A percentile compares a stretch with the other conserved stretches of the same genome.
These are phyloP conservation scores for Naganishia liquefaciens DNA, from an alignment of 1,284 basidiomycete species.

Conservation along the genomic window DNA sequence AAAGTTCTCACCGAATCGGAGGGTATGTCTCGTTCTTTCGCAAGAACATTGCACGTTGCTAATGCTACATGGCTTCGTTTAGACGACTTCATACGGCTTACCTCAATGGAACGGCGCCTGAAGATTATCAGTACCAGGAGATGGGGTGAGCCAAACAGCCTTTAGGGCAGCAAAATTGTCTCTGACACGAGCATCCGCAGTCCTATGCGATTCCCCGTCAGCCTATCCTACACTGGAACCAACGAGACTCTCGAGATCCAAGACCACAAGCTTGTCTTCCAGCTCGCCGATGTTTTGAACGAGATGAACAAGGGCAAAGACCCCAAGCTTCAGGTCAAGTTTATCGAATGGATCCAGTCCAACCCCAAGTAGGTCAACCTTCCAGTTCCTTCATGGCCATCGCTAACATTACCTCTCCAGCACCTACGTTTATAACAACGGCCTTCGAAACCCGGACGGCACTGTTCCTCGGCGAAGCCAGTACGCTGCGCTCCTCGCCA, in stretches of 20 bases:
- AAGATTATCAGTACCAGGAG: constrained; percentile 41
- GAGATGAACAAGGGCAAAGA: constrained; percentile 35
- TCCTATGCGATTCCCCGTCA: constrained; percentile 41
- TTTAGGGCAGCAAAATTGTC: not conserved
- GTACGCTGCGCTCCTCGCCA: constrained; percentile 33
- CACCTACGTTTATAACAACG: constrained; percentile 35
- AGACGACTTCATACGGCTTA: constrained; percentile 39
- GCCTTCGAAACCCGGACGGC: constrained; percentile 37
- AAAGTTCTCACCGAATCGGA: constrained; percentile 37
- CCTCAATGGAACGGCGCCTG: constrained; percentile 37
- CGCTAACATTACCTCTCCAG: not conserved
- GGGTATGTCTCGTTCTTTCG: constrained; percentile 29
- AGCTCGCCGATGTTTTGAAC: constrained; percentile 40
- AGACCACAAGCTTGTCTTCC: constrained; percentile 42
- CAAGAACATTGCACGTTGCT: not conserved
- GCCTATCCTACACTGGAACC: constrained; percentile 35
- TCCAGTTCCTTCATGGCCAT: too few relatives aligned
- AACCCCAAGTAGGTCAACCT: constrained; percentile 26
- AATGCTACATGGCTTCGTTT: not conserved
- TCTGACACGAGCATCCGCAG: constrained; percentile 8
- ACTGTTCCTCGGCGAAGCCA: constrained; percentile 37
- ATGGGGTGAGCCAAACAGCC: constrained; percentile 34
- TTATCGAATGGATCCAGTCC: constrained; percentile 40
- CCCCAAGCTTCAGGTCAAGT: constrained; percentile 36
- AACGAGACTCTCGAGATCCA: constrained; percentile 39